Evolutionary conservation across 2,329 filamentous ascomycete species (phyloP).

Genomic region (Rhinocladiella similis): DNA sequence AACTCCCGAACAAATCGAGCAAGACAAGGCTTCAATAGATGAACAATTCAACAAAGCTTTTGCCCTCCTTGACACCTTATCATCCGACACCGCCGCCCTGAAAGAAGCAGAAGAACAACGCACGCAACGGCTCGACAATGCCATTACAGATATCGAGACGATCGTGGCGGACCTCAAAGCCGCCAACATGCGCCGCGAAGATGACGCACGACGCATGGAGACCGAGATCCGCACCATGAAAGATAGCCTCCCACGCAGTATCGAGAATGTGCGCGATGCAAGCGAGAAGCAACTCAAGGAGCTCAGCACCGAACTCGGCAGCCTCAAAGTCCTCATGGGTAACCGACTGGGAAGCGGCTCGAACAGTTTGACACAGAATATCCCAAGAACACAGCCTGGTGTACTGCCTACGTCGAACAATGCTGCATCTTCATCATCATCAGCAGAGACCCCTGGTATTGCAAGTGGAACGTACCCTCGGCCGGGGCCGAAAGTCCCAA

Average conservation of each 20-base stretch:
- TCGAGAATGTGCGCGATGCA: conserved; percentile 82
- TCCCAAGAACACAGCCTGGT: conserved; percentile 34
- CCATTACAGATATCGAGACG: conserved; percentile 79
- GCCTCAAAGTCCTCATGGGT: conserved; percentile 81
- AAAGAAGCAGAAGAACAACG: conserved; percentile 84
- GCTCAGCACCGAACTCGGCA: conserved; percentile 83
- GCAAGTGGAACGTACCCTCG: too few relatives aligned
- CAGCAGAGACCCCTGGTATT: conserved; percentile 7
- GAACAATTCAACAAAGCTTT: conserved; percentile 93
- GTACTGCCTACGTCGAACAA: conserved; percentile 33
- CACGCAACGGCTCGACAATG: conserved; percentile 77
- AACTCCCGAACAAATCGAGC: conserved; percentile 87
- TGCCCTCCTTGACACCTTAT: conserved; percentile 83
- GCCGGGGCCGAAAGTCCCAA: conserved; percentile 18
- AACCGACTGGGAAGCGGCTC: conserved; percentile 54
- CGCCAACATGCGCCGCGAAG: conserved; percentile 76
- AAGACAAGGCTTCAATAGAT: conserved; percentile 91
- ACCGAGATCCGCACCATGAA: conserved; percentile 83
- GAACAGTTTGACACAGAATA: conserved; percentile 23
- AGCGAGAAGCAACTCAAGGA: conserved; percentile 81
- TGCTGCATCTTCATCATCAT: conserved; percentile 15
- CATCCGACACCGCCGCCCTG: conserved; percentile 82
- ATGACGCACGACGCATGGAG: conserved; percentile 80
- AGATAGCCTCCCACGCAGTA: conserved; percentile 81
- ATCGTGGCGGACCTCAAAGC: conserved; percentile 81